phyloP scores from a whole-genome alignment of 306 rosid genomes.

The Styphnolobium japonicum region DNA sequence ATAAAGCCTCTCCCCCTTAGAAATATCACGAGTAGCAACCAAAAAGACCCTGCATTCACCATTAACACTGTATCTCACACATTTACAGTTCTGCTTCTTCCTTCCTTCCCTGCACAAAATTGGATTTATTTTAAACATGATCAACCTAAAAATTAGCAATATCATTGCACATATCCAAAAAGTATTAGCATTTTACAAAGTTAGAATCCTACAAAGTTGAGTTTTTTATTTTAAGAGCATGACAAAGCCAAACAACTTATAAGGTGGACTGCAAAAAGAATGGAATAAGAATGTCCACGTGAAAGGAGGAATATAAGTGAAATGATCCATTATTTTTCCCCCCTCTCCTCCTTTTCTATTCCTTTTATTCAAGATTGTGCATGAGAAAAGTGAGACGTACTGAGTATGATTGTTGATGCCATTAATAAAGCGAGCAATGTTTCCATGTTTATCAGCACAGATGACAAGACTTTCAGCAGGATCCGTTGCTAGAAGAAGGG shows the following conservation, averaged over 20 bases:
- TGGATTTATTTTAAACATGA: constrained; percentile 31
- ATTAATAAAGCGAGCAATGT: constrained; percentile 80
- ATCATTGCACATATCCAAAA: constrained; percentile 4
- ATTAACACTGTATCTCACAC: constrained; percentile 72
- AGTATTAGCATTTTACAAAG: neutral
- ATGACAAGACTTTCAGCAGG: constrained; percentile 58
- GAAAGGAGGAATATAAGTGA: constrained; percentile 5
- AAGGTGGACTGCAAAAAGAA: neutral
- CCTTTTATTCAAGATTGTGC: constrained; percentile 1
- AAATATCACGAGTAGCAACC: constrained; percentile 84
- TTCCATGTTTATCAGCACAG: constrained; percentile 81
- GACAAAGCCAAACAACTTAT: constrained; percentile 16
- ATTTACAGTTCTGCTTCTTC: constrained; percentile 88
- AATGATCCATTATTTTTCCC: neutral
- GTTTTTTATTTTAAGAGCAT: constrained; percentile 19
- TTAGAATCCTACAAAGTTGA: neutral
- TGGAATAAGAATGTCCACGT: neutral
- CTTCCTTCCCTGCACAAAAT: constrained; percentile 74
- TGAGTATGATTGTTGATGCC: constrained; percentile 79
- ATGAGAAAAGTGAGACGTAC: constrained; percentile 44
- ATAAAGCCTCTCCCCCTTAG: constrained; percentile 81
- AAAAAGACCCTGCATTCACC: constrained; percentile 78
- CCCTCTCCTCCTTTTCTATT: neutral
- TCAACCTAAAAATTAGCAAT: constrained; percentile 16
- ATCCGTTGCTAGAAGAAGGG: constrained; percentile 49